A percentile compares a stretch with the other conserved stretches of the same genome.
Evolutionary conservation across 768 basidiomycete species (phyloP).

Genomic region (Ephemerocybe angulata): DNA sequence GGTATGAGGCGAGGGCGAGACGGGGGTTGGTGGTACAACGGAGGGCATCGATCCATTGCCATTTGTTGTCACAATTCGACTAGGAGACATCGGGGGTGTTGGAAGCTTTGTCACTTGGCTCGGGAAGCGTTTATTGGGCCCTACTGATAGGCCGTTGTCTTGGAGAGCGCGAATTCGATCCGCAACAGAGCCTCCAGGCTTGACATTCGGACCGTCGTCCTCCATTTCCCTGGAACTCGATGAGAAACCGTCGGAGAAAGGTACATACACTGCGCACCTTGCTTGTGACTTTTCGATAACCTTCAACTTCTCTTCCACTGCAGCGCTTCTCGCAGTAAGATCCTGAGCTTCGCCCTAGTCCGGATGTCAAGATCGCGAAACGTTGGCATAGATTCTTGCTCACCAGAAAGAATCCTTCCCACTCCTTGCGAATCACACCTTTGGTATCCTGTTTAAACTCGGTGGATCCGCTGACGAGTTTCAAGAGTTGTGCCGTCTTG

Average conservation of each 20-base stretch:
- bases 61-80: constrained; percentile 29
- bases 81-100: constrained; percentile 41
- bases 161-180: constrained; percentile 77
- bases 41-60: constrained; percentile 23
- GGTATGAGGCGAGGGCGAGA: constrained; percentile 49
- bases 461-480: constrained; percentile 54
- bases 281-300: constrained; percentile 36
- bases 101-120: constrained; percentile 46
- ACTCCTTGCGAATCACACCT: constrained; percentile 60
- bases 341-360: constrained; percentile 36
- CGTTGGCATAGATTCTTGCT: constrained; percentile 18
- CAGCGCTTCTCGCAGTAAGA: constrained; percentile 31
- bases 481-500: constrained; percentile 56
- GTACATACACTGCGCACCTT: constrained; percentile 22
- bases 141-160: constrained; percentile 64
- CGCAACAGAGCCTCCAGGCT: constrained; percentile 67
- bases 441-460: constrained; percentile 53
- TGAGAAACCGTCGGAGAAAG: constrained; percentile 3
- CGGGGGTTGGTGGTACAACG: constrained; percentile 1
- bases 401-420: constrained; percentile 64
- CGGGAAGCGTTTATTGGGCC: constrained; percentile 54
- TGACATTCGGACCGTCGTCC: constrained; percentile 36
- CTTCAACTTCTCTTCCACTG: constrained; percentile 46
- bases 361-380: constrained; percentile 6
- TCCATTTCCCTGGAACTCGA: constrained; percentile 11